Conservation (phyloP, 371 early-diverging fungal genomes). For the Mortierella sp. region DNA sequence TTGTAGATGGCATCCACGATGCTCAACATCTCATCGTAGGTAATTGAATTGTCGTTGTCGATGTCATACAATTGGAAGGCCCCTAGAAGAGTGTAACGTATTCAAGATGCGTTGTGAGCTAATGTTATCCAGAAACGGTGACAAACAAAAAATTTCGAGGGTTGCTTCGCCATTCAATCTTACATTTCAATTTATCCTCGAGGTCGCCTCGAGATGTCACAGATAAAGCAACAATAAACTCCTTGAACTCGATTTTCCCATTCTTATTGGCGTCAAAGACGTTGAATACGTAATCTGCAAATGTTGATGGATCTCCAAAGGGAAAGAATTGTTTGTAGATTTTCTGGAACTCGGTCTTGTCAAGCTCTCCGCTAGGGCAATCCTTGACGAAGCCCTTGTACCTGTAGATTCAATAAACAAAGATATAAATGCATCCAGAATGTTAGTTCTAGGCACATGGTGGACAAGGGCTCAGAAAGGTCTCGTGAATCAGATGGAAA, state of each 20-base stretch:
- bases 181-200: constrained; percentile 92
- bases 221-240: constrained; percentile 91
- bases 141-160: too few relatives aligned
- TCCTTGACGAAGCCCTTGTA: constrained; percentile 95
- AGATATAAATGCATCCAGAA: neutral
- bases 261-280: constrained; percentile 92
- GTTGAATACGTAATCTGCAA: constrained; percentile 92
- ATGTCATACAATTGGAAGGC: constrained; percentile 91
- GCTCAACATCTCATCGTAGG: constrained; percentile 88
- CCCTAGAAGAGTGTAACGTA: constrained; percentile 34
- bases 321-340: constrained; percentile 98
- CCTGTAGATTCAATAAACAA: constrained; percentile 60
- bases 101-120: neutral
- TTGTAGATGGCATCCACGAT: constrained; percentile 95
- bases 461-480: neutral
- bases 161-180: constrained; percentile 19
- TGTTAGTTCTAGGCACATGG: neutral
- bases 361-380: constrained; percentile 90
- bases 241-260: constrained; percentile 92
- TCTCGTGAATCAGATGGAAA: too few relatives aligned
- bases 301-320: constrained; percentile 93
- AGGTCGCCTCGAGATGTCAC: constrained; percentile 87
- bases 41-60: constrained; percentile 90
- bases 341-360: constrained; percentile 88
- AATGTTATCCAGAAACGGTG: neutral